These are phyloP conservation scores for Hirschioporus abietinus DNA, from an alignment of 768 basidiomycete species.

Conservation along the genomic window DNA sequence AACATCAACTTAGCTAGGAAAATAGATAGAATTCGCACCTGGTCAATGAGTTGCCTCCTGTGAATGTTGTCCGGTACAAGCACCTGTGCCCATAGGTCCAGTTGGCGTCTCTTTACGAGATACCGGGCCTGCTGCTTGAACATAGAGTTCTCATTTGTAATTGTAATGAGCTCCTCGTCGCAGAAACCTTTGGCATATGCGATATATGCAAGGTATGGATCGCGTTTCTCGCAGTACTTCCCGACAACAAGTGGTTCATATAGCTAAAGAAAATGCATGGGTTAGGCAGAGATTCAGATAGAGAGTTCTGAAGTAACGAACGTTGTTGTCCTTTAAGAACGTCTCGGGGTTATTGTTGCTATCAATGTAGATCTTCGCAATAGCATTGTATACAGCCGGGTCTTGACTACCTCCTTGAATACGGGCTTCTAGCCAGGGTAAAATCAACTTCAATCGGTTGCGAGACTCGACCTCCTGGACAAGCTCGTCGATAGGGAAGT, in stretches of 20 bases:
- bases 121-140: slow-evolving; percentile 99
- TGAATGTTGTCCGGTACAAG: slow-evolving; percentile 85
- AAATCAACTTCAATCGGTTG: slow-evolving; percentile 92
- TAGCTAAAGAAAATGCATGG: slow-evolving; percentile 42
- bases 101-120: slow-evolving; percentile 90
- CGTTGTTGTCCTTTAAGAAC: slow-evolving; percentile 99
- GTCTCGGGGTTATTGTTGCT: slow-evolving; percentile 97
- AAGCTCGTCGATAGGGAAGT: slow-evolving; percentile 96
- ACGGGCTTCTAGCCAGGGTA: slow-evolving; percentile 94
- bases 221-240: slow-evolving; percentile 98
- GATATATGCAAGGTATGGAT: slow-evolving; percentile 97
- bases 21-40: slow-evolving; percentile 40
- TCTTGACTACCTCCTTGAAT: slow-evolving; percentile 95
- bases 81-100: slow-evolving; percentile 96
- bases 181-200: slow-evolving; percentile 99
- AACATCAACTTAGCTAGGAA: neutral
- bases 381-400: slow-evolving; percentile 89
- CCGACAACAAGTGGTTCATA: slow-evolving; percentile 97
- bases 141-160: slow-evolving; percentile 99
- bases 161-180: slow-evolving; percentile 92
- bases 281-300: slow-evolving; percentile 6
- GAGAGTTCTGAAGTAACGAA: slow-evolving; percentile 32
- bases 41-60: slow-evolving; percentile 90
- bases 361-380: slow-evolving; percentile 98
- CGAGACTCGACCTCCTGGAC: slow-evolving; percentile 96